Base-by-base conservation (phyloP, 306 rosid species). In the Abrus precatorius region DNA sequence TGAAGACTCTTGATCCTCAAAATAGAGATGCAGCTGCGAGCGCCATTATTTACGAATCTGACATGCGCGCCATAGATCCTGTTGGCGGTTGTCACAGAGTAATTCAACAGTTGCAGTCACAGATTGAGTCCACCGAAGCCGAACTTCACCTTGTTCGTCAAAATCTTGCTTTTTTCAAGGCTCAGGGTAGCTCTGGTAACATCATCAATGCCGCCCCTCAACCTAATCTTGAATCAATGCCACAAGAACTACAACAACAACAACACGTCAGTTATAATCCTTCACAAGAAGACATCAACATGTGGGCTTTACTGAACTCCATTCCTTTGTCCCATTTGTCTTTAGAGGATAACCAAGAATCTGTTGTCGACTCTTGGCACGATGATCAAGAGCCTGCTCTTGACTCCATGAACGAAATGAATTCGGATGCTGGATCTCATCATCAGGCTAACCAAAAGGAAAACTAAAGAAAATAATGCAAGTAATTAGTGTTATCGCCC, bases 11-110 rank as follows among this genome's bases (percentile, higher is more conserved):
- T 0, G 69, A 70, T 0, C 91, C 78, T 0, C 30, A 1, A 0
- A 11, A 62, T 0, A 78, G 84, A 27, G 90, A 90, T 1, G 27
- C 44, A 0, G 93, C 97, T 53, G 91, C 91, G 92, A 36, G 62
- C 0, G 72, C 94, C 41, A 86, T 95, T 43, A 80, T 91, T 0
- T 85, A 27, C 61, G 88, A 95, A 47, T 83, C 99, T 1, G 97
- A 93, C 1, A 82, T 85, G n/a, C 91, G 99, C 0, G 92, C 95
- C 7, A 1, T 1, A 0, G 92, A 95, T 38, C 99, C 99, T 0
- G 89, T 91, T 2, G 97, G 97, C 0, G 99, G 99, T 0, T 95
- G 97, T 4, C 82, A 44, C 10, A 52, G 85, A 0, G 29, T 69
- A 30, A 80, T 95, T 0, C 76, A 34, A 0, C 79, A 87, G 0